Evolutionary conservation across 352 stramenopile genomes (phyloP).

Genomic region (Halophytophthora polymorphica): DNA sequence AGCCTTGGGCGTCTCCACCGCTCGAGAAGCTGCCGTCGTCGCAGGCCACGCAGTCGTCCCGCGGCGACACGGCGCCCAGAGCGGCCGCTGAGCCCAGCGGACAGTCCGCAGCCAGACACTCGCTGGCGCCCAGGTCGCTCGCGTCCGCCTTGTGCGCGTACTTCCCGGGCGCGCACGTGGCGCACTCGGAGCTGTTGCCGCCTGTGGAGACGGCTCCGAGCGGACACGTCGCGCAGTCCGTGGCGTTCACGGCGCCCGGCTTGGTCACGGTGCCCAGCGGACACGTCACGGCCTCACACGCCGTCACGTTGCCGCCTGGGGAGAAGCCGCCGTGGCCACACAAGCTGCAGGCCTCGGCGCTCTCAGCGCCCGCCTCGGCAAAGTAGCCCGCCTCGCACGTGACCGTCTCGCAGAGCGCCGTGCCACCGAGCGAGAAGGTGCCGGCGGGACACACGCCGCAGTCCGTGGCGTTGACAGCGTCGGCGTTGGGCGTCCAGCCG

Average conservation of each 20-base stretch:
- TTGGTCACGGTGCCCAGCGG: conserved; percentile 26
- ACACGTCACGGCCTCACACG: conserved; percentile 24
- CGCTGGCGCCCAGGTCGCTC: conserved; percentile 24
- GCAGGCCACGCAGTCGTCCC: conserved; percentile 24
- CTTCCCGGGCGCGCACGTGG: conserved; percentile 19
- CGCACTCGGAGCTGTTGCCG: conserved; percentile 18
- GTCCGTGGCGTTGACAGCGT: conserved; percentile 33
- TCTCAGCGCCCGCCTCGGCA: conserved; percentile 18
- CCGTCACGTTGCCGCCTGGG: conserved; percentile 19
- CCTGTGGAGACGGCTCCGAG: conserved; percentile 30
- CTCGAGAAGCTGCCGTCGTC: conserved; percentile 29
- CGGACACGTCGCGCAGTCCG: conserved; percentile 28
- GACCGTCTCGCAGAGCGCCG: conserved; percentile 19
- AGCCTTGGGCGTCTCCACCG: conserved; percentile 22
- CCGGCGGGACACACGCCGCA: conserved; percentile 32
- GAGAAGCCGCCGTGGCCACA: conserved; percentile 38
- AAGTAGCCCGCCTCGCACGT: conserved; percentile 27
- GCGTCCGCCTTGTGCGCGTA: conserved; percentile 16
- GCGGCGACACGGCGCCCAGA: conserved; percentile 12
- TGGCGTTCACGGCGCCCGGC: conserved; percentile 22
- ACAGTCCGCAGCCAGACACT: conserved; percentile 21
- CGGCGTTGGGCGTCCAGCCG: conserved; percentile 24
- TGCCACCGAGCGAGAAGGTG: conserved; percentile 28
- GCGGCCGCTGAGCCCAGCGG: conserved; percentile 14
- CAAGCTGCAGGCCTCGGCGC: conserved; percentile 28